These are phyloP conservation scores for Fusarium sp. DNA, from an alignment of 2,329 filamentous ascomycete genomes.

Conservation along the genomic window DNA sequence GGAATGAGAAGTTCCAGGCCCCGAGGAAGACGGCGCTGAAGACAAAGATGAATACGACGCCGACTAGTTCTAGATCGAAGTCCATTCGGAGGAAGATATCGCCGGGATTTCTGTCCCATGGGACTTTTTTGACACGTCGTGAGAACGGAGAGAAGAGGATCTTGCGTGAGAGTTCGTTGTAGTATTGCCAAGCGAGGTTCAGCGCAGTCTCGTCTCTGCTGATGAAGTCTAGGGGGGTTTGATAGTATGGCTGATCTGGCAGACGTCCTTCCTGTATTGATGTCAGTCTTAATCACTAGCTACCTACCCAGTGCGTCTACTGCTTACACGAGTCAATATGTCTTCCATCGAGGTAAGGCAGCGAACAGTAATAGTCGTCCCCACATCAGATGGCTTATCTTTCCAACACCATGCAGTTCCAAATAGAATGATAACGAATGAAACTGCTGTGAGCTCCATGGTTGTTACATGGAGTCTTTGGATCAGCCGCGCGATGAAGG, in stretches of 20 bases:
- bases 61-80: conserved; percentile 11
- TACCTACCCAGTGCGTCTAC: neutral
- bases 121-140: neutral
- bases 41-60: conserved; percentile 13
- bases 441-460: conserved; percentile 15
- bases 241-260: neutral
- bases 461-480: conserved; percentile 15
- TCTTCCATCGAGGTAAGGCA: neutral
- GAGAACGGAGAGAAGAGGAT: conserved; percentile 10
- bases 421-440: conserved; percentile 9
- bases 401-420: conserved; percentile 24
- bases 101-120: conserved; percentile 12
- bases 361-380: neutral
- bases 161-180: conserved; percentile 10
- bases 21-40: conserved; percentile 10
- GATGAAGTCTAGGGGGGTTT: conserved; percentile 12
- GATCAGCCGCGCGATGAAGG: neutral
- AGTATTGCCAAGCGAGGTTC: conserved; percentile 19
- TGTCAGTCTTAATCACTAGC: neutral
- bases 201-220: conserved; percentile 16
- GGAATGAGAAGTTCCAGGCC: conserved; percentile 13
- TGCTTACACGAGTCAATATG: neutral
- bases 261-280: neutral
- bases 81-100: conserved; percentile 18
- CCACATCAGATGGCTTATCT: conserved; percentile 16